Evolutionary conservation across 129 eudicot species (phyloP), one percentile per base, ranked within the genome.

Genomic region (Tagetes patula): DNA sequence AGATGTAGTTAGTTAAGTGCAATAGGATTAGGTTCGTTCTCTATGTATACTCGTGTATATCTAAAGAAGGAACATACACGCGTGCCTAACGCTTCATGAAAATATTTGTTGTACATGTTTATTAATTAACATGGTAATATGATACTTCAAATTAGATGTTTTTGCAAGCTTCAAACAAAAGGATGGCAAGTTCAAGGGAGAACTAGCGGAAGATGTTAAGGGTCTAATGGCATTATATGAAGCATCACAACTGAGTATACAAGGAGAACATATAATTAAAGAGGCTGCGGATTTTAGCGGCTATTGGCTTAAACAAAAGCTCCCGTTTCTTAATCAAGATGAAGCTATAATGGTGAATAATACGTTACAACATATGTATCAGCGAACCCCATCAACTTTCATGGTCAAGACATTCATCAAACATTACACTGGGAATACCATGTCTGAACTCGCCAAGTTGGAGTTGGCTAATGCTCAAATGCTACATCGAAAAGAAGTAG

Each of bases 141-240:
- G 45, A 20, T 20, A 20, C 27, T 74, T 67, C 12, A 2, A 12
- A 45, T 48, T 78, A 86, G 90, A 85, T 56, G 76, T 83, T 6
- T 90, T 90, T 71, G 64, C 60, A 12, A 43, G 8, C 53, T 83
- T 90, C 75, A 77, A 69, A 75, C 62, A 75, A 53, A 37, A 81
- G 20, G 77, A 82, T 46, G 85, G 84, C 34, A 79, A 43, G 32
- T 81, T 85, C 34, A 60, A 53, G 42, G 36, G 4, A 56, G 66
- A 76, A 39, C 42, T 85, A 12, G 52, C 72, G 6, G 27, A 75
- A 53, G 90, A 85, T 47, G 60, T 75, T 3, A 76, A 76, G 32
- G 91, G 94, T 42, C 68, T 87, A 46, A 38, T 84, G 49, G 87
- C 73, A 2, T 69, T 91, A 11, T 80, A 70, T 73, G 97, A 91